These are phyloP conservation scores for Solanum hybrid DNA, from an alignment of 305 asterid genomes.

Conservation along the genomic window DNA sequence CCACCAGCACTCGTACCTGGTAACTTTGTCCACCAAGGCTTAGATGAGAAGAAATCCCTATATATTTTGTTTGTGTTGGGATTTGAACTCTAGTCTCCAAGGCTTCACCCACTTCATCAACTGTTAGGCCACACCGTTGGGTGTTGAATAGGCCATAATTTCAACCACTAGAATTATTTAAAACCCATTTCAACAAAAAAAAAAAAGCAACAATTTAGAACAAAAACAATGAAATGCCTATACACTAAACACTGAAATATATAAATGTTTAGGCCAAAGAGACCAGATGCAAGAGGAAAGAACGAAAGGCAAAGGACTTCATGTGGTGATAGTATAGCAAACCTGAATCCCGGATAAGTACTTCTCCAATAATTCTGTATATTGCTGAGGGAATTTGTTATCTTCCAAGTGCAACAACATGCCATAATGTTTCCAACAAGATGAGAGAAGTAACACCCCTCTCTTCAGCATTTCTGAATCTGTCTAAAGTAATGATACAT, in stretches of 20 bases:
- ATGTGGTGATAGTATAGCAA: conserved; percentile 8
- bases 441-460: conserved; percentile 67
- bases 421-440: conserved; percentile 98
- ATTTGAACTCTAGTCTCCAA: background rate
- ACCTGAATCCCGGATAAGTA: conserved; percentile 89
- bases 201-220: background rate
- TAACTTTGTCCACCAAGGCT: background rate
- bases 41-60: background rate
- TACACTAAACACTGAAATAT: background rate
- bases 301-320: background rate
- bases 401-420: conserved; percentile 60
- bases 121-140: background rate
- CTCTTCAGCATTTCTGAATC: conserved; percentile 49
- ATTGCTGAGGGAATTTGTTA: conserved; percentile 41
- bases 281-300: background rate
- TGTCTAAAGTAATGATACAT: conserved; percentile 28
- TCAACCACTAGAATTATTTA: background rate
- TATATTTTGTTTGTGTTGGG: background rate
- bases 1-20: background rate
- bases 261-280: background rate
- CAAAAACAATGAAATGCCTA: background rate
- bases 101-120: background rate
- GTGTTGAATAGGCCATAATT: background rate
- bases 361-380: conserved; percentile 60
- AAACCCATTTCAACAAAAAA: background rate